phyloP scores from a whole-genome alignment of 2,329 filamentous ascomycete species.

The Fusarium nisikadoi region DNA sequence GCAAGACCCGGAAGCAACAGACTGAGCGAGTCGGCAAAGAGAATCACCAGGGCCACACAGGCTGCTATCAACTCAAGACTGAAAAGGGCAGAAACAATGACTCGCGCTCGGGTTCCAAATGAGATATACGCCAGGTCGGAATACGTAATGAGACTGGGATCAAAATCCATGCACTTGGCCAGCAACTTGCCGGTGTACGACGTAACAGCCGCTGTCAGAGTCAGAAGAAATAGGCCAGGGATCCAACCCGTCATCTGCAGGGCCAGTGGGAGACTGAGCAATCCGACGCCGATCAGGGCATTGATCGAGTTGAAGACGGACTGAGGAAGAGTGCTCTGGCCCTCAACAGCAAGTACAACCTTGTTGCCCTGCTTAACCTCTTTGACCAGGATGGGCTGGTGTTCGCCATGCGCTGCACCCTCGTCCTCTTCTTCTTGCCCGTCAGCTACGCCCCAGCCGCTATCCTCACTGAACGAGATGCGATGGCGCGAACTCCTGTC shows the following conservation, averaged over 20 bases:
- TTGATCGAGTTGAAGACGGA: conserved; percentile 98
- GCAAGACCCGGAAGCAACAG: conserved; percentile 77
- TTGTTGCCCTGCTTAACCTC: conserved; percentile 90
- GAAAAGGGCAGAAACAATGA: conserved; percentile 87
- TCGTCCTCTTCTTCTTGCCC: conserved; percentile 41
- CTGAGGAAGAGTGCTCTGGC: conserved; percentile 94
- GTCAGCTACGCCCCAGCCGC: conserved; percentile 51
- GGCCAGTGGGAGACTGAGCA: conserved; percentile 88
- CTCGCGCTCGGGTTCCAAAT: conserved; percentile 83
- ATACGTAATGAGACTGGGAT: conserved; percentile 89
- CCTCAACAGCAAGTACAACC: conserved; percentile 84
- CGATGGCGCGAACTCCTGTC: conserved; percentile 50
- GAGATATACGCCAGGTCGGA: conserved; percentile 93
- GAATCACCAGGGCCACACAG: conserved; percentile 87
- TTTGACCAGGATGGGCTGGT: conserved; percentile 84
- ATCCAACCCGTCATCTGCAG: conserved; percentile 91
- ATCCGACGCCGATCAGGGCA: conserved; percentile 87
- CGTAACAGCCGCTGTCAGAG: conserved; percentile 79
- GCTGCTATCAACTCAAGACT: conserved; percentile 87
- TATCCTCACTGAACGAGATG: conserved; percentile 59
- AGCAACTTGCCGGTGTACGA: conserved; percentile 87
- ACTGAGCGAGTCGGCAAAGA: conserved; percentile 92
- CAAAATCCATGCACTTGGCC: conserved; percentile 88
- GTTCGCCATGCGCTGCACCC: conserved; percentile 63
- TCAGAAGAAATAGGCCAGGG: conserved; percentile 79